Evolutionary conservation across 2,329 filamentous ascomycete genomes (phyloP).

Genomic region (Helicocarpus griseus): DNA sequence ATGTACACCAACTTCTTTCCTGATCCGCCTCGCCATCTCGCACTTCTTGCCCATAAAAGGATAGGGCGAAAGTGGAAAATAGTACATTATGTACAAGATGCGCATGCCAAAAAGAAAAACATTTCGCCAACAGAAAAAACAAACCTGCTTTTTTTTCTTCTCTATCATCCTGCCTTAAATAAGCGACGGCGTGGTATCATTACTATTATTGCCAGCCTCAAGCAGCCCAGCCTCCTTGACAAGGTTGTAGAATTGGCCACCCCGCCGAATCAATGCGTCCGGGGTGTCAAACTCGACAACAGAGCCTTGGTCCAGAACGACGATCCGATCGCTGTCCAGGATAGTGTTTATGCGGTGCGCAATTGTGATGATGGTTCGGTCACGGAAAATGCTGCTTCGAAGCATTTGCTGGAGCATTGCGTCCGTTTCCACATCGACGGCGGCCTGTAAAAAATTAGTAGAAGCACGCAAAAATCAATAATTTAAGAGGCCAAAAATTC

Average conservation of each 20-base stretch:
- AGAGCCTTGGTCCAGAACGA: constrained; percentile 82
- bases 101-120: not conserved
- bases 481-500: constrained; percentile 2
- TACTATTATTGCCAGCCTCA: constrained; percentile 24
- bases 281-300: constrained; percentile 92
- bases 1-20: not conserved
- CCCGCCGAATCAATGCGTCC: constrained; percentile 60
- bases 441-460: constrained; percentile 37
- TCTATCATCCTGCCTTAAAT: not conserved
- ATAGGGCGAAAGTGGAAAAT: too few species aligned
- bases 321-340: constrained; percentile 74
- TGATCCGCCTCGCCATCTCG: not conserved
- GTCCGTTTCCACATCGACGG: constrained; percentile 61
- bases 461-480: not conserved
- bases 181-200: not conserved
- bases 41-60: not conserved
- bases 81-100: not conserved
- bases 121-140: not conserved
- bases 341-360: constrained; percentile 98
- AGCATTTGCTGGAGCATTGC: constrained; percentile 55
- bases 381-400: constrained; percentile 61
- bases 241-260: constrained; percentile 77
- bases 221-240: constrained; percentile 83
- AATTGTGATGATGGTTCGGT: constrained; percentile 96
- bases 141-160: not conserved